A percentile compares a stretch with the other conserved stretches of the same genome.
These are phyloP conservation scores for Nakazawaea holstii DNA, from an alignment of 805 yeast genomes.

Conservation along the genomic window DNA sequence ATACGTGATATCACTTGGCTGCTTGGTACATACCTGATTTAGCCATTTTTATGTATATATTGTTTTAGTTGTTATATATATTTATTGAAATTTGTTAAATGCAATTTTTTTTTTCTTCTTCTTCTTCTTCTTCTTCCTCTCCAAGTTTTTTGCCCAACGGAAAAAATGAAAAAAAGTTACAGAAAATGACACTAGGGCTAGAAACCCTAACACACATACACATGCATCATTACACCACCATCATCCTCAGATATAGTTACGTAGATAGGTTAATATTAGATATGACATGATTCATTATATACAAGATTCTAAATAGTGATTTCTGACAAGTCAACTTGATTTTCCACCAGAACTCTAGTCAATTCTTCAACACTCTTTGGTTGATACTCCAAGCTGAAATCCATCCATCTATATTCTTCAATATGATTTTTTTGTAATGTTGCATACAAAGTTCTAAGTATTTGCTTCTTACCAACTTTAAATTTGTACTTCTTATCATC, in stretches of 20 bases:
- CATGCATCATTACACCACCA: no score
- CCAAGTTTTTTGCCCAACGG: background rate
- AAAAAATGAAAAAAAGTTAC: background rate
- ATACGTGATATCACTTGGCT: background rate
- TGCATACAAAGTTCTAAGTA: conserved; percentile 51
- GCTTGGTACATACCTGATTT: conserved; percentile 52
- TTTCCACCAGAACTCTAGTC: conserved; percentile 40
- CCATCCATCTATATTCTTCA: conserved; percentile 37
- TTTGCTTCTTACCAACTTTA: conserved; percentile 58
- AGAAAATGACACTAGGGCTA: background rate
- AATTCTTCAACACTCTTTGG: conserved; percentile 42
- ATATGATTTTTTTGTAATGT: conserved; percentile 37
- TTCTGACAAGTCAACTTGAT: conserved; percentile 30
- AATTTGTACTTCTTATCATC: conserved; percentile 41
- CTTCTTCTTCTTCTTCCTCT: no score
- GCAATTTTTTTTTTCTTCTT: background rate
- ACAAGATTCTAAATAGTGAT: conserved; percentile 8
- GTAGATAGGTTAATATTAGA: no score
- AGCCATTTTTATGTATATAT: conserved; percentile 43
- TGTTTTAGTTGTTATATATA: background rate
- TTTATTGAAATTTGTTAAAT: background rate
- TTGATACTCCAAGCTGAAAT: conserved; percentile 41
- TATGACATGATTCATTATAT: background rate
- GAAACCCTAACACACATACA: no score
- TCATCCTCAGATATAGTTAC: no score